Base-by-base conservation (phyloP, 345 rosid species). In the Isatis tinctoria region DNA sequence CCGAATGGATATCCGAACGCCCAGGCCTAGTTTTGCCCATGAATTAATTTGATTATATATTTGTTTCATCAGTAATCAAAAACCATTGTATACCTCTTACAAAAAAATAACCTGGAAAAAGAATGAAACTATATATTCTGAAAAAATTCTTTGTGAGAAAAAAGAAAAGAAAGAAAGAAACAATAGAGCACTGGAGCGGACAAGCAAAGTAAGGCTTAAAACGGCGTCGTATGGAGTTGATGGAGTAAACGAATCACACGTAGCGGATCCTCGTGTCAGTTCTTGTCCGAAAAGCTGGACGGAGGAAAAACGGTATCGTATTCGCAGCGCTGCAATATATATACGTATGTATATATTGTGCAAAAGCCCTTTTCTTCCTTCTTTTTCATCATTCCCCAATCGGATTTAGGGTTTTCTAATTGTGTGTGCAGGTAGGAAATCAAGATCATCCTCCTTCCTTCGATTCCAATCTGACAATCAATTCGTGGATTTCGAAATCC, bases 321-420 rank as follows among this genome's bases (percentile, higher is more conserved):
- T 70, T 70, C 53, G 9, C 44, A 1, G 18, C 6, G 27, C 16
- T 13, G 22, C 6, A 1, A 14, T 43, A 14, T 43, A 43, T 36
- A 35, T 33, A 33, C n/a, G n/a, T 41, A 10, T 20, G 27, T 65
- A 51, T 37, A 61, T 20, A 3, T 61, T 14, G 32, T 37, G 32
- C 11, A 72, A 51, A 49, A 62, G 60, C 67, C 60, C 59, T 36
- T 20, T 71, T 48, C 9, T 36, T 10, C 27, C 18, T 26, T 39
- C 12, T 26, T 36, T 1, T 8, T 20, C 9, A 1, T 70, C 12
- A 2, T 13, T 35, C 44, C 53, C 48, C 16, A 60, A 20, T 26
- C 58, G 76, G 76, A 53, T 73, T 71, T 73, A 73, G 76, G 76
- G 76, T 73, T 73, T 64, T 53, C 76, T 70, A 56, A 57, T 70